Base-by-base conservation (phyloP, 495 filamentous ascomycete genomes). In the Xylaria telfairii region DNA sequence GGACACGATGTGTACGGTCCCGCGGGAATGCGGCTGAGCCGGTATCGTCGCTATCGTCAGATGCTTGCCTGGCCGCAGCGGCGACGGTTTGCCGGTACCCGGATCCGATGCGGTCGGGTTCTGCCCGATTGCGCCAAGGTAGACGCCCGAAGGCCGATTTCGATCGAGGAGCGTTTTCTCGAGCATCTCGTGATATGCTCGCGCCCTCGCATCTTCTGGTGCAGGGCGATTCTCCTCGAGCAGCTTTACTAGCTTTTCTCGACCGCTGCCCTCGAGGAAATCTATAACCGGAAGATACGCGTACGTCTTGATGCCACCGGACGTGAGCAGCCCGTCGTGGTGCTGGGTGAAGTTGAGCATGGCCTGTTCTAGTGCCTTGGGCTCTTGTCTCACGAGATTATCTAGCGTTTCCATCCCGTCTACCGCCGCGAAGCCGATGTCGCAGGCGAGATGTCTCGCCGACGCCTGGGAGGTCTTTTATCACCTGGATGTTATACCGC, bases 1-100 rank as follows among this genome's bases (percentile, higher is more conserved):
- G 10, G 81, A 82, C 17, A 73, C 71, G 60, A 90, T 87, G 72
- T 91, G 89, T 61, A 90, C 83, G 47, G 75, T 86, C 5, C 89
- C 89, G 12, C 88, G 85, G 3, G 87, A 87, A 41, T 89, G 85
- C 2, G 88, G 87, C 28, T 87, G 83, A 26, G 82, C 78, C 15
- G 83, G 75, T 62, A 83, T 78, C 13, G 78, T 75, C 64, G 77
- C 80, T 60, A 85, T 70, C 13, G 80, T 82, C 37, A 84, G 53
- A 65, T 79, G 82, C 56, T 85, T 85, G 21, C 79, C 81, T n/a
- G 74, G 73, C 17, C 60, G 63, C 0, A 61, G 64, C 3, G 75
- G 74, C 3, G 67, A 57, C 59, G 80, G 71, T n/a, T 77, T 72
- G 21, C 81, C 76, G 2, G 78, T 51, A 0, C 39, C 15, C 9